Evolutionary conservation across 495 filamentous ascomycete species (phyloP).

Genomic region (Penicillium goetzii): DNA sequence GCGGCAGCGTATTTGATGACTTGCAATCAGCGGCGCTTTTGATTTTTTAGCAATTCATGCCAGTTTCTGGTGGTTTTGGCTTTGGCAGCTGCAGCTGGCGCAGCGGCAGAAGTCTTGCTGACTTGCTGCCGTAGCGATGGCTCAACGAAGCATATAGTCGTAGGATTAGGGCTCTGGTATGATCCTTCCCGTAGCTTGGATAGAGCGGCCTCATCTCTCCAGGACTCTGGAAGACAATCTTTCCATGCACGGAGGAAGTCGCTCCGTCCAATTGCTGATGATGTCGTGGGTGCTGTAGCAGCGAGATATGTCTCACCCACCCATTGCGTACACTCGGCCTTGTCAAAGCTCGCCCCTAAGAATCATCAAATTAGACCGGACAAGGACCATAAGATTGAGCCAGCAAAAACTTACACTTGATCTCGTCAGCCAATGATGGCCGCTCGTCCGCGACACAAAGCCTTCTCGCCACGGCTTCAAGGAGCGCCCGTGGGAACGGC

Average conservation of each 20-base stretch:
- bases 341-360: conserved; percentile 55
- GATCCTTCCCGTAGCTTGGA: conserved; percentile 47
- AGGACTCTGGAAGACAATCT: conserved; percentile 60
- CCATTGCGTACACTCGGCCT: conserved; percentile 48
- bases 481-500: conserved; percentile 44
- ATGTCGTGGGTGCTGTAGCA: conserved; percentile 44
- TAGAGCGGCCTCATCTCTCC: conserved; percentile 55
- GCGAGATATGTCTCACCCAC: conserved; percentile 58
- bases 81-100: conserved; percentile 42
- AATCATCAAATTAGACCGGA: not conserved
- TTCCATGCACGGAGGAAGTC: conserved; percentile 59
- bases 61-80: conserved; percentile 71
- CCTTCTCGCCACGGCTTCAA: conserved; percentile 49
- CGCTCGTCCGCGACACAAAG: conserved; percentile 37
- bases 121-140: conserved; percentile 40
- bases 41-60: conserved; percentile 80
- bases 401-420: conserved; percentile 45
- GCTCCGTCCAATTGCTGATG: conserved; percentile 43
- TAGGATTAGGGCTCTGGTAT: conserved; percentile 46
- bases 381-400: not conserved
- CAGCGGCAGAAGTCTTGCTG: conserved; percentile 36
- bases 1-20: conserved; percentile 21
- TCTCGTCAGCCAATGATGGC: conserved; percentile 22
- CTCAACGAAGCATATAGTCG: conserved; percentile 44
- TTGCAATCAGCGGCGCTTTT: conserved; percentile 38